Base-by-base conservation (phyloP, 140 eudicot species). In the Erigeron philadelphicus region DNA sequence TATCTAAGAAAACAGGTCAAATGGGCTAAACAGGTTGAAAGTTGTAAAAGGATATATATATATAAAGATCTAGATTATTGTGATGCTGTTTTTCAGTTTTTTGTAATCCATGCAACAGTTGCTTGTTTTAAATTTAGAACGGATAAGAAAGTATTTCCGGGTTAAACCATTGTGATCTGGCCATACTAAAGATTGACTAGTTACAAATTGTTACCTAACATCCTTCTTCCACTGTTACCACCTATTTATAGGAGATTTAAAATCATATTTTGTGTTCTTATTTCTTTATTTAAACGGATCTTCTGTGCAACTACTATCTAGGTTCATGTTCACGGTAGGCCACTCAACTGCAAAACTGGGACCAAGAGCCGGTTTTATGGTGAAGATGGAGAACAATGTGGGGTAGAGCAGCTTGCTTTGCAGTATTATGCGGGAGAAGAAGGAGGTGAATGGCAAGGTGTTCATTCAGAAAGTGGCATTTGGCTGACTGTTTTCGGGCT, bases 341-440 rank as follows among this genome's bases (percentile, higher is more conserved):
- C 98, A 70, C 61, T 91, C 38, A 86, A 81, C 80, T 80, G 81
- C 61, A 77, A 82, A 67, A 74, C 79, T 7, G 98, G 96, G 72
- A 61, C 72, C 78, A 91, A 84, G 77, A 91, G 90, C 81, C 78
- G 91, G 77, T 91, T 91, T 70, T 91, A 91, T 52, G 91, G 91
- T 68, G 91, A 88, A 86, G 95, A 91, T 79, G 98, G 95, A 49
- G 95, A 88, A 67, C 98, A 82, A 67, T 88, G 95, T 75, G 98
- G 98, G 70, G 98, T 91, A 2, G 98, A 91, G 80, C 69, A 91
- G 74, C 92, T 91, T 60, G 98, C 98, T 5, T 68, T 91, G 21
- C 91, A 91, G 72, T 88, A 88, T 76, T 91, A 91, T 78, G 98
- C 95, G 11, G 89, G 91, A 73, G 92, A 91, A 75, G 92, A 85